Base-by-base conservation (phyloP, 2,329 filamentous ascomycete species). In the Mycosphaerella sp. region DNA sequence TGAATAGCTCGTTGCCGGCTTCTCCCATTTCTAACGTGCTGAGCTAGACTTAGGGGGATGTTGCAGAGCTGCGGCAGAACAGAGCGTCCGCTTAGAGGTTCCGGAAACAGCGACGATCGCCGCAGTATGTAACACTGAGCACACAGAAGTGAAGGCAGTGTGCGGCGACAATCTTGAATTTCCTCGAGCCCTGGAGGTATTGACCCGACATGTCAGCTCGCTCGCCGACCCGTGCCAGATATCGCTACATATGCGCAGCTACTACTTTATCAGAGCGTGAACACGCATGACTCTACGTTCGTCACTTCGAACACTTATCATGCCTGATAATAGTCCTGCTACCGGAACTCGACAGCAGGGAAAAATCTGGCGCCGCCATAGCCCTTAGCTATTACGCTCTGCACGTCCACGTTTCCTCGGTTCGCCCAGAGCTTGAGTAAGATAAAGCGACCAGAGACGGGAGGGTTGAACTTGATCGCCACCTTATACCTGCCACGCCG, bases 341-440 rank as follows among this genome's bases (percentile, higher is more conserved):
- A 59, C 39, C 53, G 52, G 17, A 59, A 42, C 34, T 63, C 56
- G 21, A 61, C 40, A 5, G 63, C 60, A 3, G 63, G 62, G 63
- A 94, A 93, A 68, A 84, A 95, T 53, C 90, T 80, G 8, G 87
- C 86, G 4, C 91, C 91, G 0, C 88, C 87, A 69, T 84, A 96
- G 0, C 91, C 91, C 63, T 86, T 84, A 1, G 84, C 86, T 52
- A 89, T 79, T 18, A 96, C 84, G 41, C 85, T 88, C 68, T 95
- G 86, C 35, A 97, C 89, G 65, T 95, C 89, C 57, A 96, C 94
- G 62, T 94, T 95, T 42, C 84, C 81, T 21, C 81, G 79, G 53
- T 81, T 80, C 62, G 84, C 89, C 87, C 89, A 96, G 67, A 96
- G 81, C 74, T 96, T 96, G 57, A 97, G 75, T 37, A 96, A 71